Conservation (phyloP, 805 yeast species). For the Cyberlindnera galapagoensis region DNA sequence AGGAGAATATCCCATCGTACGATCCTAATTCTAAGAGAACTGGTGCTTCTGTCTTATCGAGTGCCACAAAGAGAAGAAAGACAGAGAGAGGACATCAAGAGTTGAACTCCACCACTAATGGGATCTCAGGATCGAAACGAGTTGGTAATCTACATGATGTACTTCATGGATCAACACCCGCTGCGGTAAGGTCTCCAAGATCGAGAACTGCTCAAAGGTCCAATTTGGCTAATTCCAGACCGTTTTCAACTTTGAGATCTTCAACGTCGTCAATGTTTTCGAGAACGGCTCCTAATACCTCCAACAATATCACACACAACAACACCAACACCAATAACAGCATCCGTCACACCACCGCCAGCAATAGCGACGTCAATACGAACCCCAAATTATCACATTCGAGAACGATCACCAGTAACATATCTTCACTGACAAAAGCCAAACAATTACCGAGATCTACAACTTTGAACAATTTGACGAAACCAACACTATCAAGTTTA, state of each 20-base stretch:
- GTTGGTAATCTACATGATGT: too few species aligned
- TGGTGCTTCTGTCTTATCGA: conserved; percentile 11
- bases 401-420: conserved; percentile 9
- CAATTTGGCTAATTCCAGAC: background rate
- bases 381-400: conserved; percentile 6
- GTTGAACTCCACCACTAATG: conserved; percentile 3
- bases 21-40: conserved; percentile 21
- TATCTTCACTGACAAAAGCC: conserved; percentile 9
- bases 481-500: conserved; percentile 19
- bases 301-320: conserved; percentile 8
- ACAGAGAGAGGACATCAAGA: conserved; percentile 15
- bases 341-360: conserved; percentile 12
- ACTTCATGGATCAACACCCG: too few species aligned
- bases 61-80: conserved; percentile 21
- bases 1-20: conserved; percentile 20
- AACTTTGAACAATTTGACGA: conserved; percentile 14
- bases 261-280: conserved; percentile 5
- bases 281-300: conserved; percentile 5
- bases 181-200: conserved; percentile 1
- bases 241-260: conserved; percentile 1
- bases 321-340: conserved; percentile 10
- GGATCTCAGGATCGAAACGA: too few species aligned
- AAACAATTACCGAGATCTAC: conserved; percentile 16
- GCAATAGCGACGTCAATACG: too few species aligned
- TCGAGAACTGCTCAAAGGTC: conserved; percentile 1